Evolutionary conservation across 371 early-diverging fungal genomes (phyloP), one percentile per base, ranked within the genome.

Genomic region (Mucor saturninus): DNA sequence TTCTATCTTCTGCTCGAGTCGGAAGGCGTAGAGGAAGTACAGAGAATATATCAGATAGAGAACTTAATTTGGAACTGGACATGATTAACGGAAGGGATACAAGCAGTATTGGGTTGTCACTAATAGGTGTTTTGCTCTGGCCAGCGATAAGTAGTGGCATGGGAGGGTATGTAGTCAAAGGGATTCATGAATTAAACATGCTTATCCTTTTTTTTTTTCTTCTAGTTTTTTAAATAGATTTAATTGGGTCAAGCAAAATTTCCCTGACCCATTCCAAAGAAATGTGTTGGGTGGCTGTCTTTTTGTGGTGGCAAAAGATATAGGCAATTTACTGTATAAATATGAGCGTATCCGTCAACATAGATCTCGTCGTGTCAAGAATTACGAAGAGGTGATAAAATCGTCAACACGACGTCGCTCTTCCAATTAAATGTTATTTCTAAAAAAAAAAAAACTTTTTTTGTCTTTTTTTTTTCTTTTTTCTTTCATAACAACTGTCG

Each of bases 261-360:
- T 88, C 56, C 86, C 85, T 0, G 83, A 84, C 15, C 78, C 82
- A 32, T 85, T 86, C 59, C 84, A 86, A 50, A 73, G 89, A 30
- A 86, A 81, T 61, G 55, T 85, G 5, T 52, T 86, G 3, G 86
- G 89, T 42, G 89, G 87, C 0, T 86, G 87, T 60, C 43, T 88
- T 8, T 86, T 86, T 73, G 77, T 88, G 2, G 72, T 88, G 0
- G 67, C 72, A 28, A 88, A 86, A 64, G 79, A 83, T 75, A 52
- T 81, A 46, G 71, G 71, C 28, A 73, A 65, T 60, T 56, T 79
- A 2, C 26, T 79, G 9, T 79, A 80, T 55, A 67, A 64, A 55
- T 80, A 75, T 59, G 74, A 80, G 52, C 56, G 68, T 38, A 71
- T 80, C 8, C 68, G 71, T 0, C 80, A 80, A 52, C 65, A 64